A percentile compares a stretch with the other conserved stretches of the same genome.
Evolutionary conservation across 345 rosid genomes (phyloP).

Genomic region (Brassica carinata): DNA sequence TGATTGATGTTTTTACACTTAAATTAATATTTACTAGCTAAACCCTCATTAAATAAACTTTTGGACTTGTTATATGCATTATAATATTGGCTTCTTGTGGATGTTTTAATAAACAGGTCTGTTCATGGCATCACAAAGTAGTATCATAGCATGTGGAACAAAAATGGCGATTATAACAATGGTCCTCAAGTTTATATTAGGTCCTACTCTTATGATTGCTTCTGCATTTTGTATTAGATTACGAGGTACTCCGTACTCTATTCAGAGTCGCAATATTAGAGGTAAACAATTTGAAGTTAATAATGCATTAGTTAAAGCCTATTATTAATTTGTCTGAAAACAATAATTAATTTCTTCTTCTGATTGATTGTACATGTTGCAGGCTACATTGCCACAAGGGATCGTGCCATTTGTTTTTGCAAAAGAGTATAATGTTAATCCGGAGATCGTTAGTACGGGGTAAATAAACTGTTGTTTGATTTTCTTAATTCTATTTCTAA

Average conservation of each 20-base stretch:
- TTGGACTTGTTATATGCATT: background rate
- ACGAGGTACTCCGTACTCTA: slow-evolving; percentile 43
- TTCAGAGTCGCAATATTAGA: slow-evolving; percentile 69
- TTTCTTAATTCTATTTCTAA: background rate
- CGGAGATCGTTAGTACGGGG: slow-evolving; percentile 75
- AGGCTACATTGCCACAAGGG: slow-evolving; percentile 96
- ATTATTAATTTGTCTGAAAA: background rate
- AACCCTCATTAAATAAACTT: background rate
- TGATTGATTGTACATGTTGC: slow-evolving; percentile 18
- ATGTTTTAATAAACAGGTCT: slow-evolving; percentile 51
- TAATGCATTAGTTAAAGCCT: background rate
- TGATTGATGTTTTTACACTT: background rate
- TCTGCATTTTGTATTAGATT: slow-evolving; percentile 56
- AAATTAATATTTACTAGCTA: background rate
- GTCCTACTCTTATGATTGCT: slow-evolving; percentile 76
- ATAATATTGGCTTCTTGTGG: background rate
- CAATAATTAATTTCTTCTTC: background rate
- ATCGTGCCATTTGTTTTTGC: slow-evolving; percentile 90
- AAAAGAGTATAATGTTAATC: slow-evolving; percentile 80
- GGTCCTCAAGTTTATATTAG: slow-evolving; percentile 58
- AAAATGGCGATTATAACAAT: slow-evolving; percentile 54
- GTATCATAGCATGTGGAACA: slow-evolving; percentile 75
- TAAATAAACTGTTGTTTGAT: slow-evolving; percentile 9
- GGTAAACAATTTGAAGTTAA: slow-evolving; percentile 37
- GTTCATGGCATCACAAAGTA: slow-evolving; percentile 74